A percentile compares a stretch with the other conserved stretches of the same genome.
phyloP scores from a whole-genome alignment of 2,329 filamentous ascomycete genomes.

The Fusarium pseudocircinatum region DNA sequence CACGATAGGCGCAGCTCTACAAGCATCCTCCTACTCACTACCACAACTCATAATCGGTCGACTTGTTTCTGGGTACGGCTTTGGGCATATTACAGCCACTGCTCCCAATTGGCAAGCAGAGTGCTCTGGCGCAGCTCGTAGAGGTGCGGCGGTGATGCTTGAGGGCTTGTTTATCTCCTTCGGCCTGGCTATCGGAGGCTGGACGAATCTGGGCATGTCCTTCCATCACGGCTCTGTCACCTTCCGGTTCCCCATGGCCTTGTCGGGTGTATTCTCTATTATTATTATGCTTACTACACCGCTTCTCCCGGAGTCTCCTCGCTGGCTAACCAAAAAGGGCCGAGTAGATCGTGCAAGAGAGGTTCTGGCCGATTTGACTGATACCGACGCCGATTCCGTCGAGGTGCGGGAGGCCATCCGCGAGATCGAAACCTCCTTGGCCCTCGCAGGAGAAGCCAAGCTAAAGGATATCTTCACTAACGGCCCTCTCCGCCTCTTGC shows the following conservation, averaged over 20 bases:
- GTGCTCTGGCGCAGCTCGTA: not conserved
- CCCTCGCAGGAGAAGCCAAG: not conserved
- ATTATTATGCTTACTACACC: conserved; percentile 5
- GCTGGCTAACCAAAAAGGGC: not conserved
- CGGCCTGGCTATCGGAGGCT: not conserved
- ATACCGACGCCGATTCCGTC: not conserved
- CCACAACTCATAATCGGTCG: conserved; percentile 1
- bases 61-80: not conserved
- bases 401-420: not conserved
- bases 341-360: not conserved
- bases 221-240: not conserved
- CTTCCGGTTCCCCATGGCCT: not conserved
- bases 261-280: not conserved
- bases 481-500: not conserved
- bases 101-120: conserved; percentile 5
- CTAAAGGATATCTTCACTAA: not conserved
- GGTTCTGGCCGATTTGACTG: not conserved
- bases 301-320: not conserved
- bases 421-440: not conserved
- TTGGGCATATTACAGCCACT: not conserved
- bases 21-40: not conserved
- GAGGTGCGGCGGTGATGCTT: not conserved
- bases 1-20: not conserved
- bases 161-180: not conserved
- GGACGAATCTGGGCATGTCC: not conserved